Evolutionary conservation across 2,329 filamentous ascomycete species (phyloP).

Genomic region (Phyllosticta paracitricarpa): DNA sequence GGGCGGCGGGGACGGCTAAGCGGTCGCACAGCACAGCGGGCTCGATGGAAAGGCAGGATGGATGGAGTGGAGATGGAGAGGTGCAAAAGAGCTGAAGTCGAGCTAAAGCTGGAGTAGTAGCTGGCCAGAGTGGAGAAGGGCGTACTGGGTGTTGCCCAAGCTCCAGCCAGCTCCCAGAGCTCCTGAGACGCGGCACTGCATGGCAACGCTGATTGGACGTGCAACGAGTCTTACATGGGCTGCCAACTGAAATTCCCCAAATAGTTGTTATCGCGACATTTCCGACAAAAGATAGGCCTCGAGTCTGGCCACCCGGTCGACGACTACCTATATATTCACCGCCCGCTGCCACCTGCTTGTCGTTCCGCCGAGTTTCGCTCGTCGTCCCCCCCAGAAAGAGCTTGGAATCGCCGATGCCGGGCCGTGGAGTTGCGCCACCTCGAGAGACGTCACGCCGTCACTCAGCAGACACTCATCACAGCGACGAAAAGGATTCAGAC

Average conservation of each 20-base stretch:
- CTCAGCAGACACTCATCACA: not conserved
- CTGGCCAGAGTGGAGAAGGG: not conserved
- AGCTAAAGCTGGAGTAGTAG: not conserved
- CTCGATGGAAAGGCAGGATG: not conserved
- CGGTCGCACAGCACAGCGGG: not conserved
- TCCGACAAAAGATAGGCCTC: not conserved
- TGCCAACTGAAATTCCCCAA: not conserved
- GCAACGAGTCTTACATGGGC: not conserved
- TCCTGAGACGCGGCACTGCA: not conserved
- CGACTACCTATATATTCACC: not conserved
- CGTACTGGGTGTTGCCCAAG: not conserved
- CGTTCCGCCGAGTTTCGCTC: not conserved
- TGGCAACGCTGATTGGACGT: not conserved
- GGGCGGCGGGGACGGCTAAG: not conserved
- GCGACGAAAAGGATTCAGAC: too few species aligned
- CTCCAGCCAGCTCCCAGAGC: not conserved
- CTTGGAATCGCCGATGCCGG: not conserved
- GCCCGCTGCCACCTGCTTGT: not conserved
- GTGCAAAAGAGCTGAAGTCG: not conserved
- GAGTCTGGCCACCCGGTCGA: not conserved
- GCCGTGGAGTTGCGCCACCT: not conserved
- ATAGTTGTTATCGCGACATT: not conserved
- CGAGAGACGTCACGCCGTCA: not conserved
- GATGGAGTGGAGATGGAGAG: not conserved
- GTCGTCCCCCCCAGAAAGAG: not conserved